Base-by-base conservation (phyloP, 305 asterid species). In the Fraxinus greggii region DNA sequence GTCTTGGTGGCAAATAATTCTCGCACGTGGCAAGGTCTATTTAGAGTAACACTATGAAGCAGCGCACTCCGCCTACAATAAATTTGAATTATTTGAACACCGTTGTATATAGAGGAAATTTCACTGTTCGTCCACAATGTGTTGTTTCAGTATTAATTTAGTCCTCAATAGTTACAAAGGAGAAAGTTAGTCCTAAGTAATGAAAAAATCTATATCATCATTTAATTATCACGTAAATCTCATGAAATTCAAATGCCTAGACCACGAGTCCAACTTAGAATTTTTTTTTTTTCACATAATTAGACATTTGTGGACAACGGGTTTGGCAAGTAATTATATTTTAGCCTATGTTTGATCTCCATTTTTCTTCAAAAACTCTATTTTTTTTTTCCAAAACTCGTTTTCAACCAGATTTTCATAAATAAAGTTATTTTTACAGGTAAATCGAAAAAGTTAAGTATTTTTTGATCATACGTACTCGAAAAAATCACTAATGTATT, bases 21-120 rank as follows among this genome's bases (percentile, higher is more conserved):
- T 17, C 67, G 9, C 84, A 76, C 84, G 80, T 81, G 88, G 63
- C 36, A 67, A 28, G 1, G 19, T 4, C 36, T 61, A 21, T 19
- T 61, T 8, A 61, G 65, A 15, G 59, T 42, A 24, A 35, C 17
- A 75, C 75, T 3, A 61, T 54, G 29, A 28, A 72, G 84, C 78
- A 36, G 59, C 38, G 7, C 79, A 86, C 78, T 42, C 77, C 79
- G 91, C 89, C 89, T 83, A 81, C 83, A 70, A 32, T 85, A 73
- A 70, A 82, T 86, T 86, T 86, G 89, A 89, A 87, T 83, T 84
- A 84, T 87, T 24, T 12, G 59, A 83, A 81, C 89, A 76, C 83
- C 80, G 45, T 51, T 72, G 36, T 13, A 78, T 56, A 72, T 36
- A 72, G 21, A 59, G 2, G 69, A 29, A 6, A 4, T 29, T 69